Evolutionary conservation across 805 yeast species (phyloP), one percentile per base, ranked within the genome.

Genomic region (Schwanniomyces occidentalis): DNA sequence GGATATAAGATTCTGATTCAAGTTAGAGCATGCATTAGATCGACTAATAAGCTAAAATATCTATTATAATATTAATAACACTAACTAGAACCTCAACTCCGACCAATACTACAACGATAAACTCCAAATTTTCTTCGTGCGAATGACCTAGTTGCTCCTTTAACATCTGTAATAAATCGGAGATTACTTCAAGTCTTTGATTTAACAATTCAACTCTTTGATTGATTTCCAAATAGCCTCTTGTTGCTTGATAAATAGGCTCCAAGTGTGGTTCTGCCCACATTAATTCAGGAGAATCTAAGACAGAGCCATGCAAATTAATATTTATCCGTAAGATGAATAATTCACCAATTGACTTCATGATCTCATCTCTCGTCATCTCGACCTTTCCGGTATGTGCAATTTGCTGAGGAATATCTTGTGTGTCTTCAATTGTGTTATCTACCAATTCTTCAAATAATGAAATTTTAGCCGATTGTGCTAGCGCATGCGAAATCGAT

Each of bases 261-360:
- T 93, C 99, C 42, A 93, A 69, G 53, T 90, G 96, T 2, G 99
- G 99, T 58, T 93, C 98, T 0, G 97, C 80, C 99, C 99, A 93
- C 96, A 93, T 89, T 39, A 93, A 76, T 59, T 93, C 99, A 1
- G 99, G 99, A 2, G 96, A 86, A 58, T 93, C 99, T 42, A 93
- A 69, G 17, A 93, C 95, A 0, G 91, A 82, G 0, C 93, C 93
- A 63, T 85, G 93, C 35, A 85, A 64, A 51, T 85, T 85, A 41
- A 85, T 85, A 56, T 85, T 85, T 29, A 85, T 85, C 42, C 95
- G 61, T 45, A 93, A 65, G 40, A 93, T 93, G 59, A 93, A 93
- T 42, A 93, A 73, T 61, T 93, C 98, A 8, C 99, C 99, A 38
- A 93, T 93, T 39, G 93, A 83, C 64, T 89, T 93, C 98, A 93